Evolutionary conservation across 352 stramenopile species (phyloP).

Genomic region (Globisporangium echinulatum): DNA sequence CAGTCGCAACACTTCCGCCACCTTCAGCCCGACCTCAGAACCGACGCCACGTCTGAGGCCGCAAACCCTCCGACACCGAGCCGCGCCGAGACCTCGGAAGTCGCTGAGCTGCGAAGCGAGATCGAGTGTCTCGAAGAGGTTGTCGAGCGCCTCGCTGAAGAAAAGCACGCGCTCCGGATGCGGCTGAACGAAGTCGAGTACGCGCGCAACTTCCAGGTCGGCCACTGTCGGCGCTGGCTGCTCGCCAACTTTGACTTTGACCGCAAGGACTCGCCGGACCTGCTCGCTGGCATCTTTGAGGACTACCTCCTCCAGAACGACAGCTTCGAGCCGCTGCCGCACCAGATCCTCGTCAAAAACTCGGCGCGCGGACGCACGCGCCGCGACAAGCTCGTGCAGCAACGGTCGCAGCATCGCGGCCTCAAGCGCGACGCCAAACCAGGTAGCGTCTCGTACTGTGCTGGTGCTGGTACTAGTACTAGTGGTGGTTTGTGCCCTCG

Average conservation of each 20-base stretch:
- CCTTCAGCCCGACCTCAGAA: neutral
- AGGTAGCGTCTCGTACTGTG: conserved; percentile 1
- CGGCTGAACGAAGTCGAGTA: conserved; percentile 39
- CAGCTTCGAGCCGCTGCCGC: conserved; percentile 31
- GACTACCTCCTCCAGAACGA: conserved; percentile 49
- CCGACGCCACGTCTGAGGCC: neutral
- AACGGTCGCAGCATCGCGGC: conserved; percentile 16
- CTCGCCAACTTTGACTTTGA: conserved; percentile 50
- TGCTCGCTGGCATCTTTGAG: conserved; percentile 43
- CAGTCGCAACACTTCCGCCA: neutral
- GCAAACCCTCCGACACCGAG: conserved; percentile 1
- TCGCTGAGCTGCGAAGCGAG: conserved; percentile 27
- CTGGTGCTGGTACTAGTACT: neutral
- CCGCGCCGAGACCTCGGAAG: neutral
- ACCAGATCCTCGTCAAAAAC: conserved; percentile 53
- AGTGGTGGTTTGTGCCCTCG: neutral
- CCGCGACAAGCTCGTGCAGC: conserved; percentile 27
- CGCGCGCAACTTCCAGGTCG: conserved; percentile 27
- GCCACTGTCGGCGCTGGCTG: conserved; percentile 47
- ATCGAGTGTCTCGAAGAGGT: conserved; percentile 34
- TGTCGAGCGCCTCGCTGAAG: conserved; percentile 30
- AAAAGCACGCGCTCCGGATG: conserved; percentile 44
- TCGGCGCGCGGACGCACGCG: conserved; percentile 22
- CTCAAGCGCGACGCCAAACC: conserved; percentile 17
- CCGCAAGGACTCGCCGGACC: conserved; percentile 39